Evolutionary conservation across 495 filamentous ascomycete genomes (phyloP).

Genomic region (Lepidopterella palustris): DNA sequence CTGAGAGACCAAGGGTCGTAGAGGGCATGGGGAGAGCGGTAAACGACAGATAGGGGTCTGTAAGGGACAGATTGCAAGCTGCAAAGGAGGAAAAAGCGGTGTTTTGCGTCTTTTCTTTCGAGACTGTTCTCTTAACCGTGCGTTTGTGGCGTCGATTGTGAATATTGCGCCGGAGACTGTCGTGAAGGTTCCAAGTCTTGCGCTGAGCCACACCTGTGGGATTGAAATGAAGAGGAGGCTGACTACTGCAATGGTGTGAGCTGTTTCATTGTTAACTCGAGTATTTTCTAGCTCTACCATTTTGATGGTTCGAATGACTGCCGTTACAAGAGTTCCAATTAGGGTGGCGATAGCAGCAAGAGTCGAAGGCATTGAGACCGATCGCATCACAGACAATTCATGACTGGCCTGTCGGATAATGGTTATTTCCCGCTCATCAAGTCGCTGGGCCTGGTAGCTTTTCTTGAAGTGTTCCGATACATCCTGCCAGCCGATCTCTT

Average conservation of each 20-base stretch:
- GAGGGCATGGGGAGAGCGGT: not conserved
- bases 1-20: no score
- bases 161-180: not conserved
- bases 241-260: not conserved
- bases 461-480: not conserved
- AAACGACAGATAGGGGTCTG: not conserved
- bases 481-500: not conserved
- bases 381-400: not conserved
- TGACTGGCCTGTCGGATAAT: not conserved
- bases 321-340: not conserved
- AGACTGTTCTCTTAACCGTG: not conserved
- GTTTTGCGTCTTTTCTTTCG: not conserved
- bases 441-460: not conserved
- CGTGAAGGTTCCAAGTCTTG: not conserved
- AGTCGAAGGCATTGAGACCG: not conserved
- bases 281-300: not conserved
- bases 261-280: not conserved
- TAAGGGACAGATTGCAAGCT: not conserved
- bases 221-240: not conserved
- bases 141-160: not conserved
- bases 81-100: not conserved
- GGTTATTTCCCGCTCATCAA: not conserved
- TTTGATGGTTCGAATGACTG: not conserved
- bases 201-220: not conserved
- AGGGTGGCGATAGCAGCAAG: not conserved